Base-by-base conservation (phyloP, 2,329 filamentous ascomycete genomes). In the Eutypa lata region DNA sequence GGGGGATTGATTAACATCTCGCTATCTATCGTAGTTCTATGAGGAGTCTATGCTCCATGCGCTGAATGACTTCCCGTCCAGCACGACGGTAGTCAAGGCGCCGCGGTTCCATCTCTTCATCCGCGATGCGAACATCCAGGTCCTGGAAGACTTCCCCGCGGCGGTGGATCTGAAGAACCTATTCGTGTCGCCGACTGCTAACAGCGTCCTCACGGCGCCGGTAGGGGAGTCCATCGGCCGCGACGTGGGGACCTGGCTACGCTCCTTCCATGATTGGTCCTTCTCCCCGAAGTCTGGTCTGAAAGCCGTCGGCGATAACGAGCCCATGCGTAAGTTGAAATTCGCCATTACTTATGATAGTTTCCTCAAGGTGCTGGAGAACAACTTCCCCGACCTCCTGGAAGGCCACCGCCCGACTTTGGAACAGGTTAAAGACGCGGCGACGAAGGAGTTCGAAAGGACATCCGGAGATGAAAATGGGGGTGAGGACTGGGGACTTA, bases 321-420 rank as follows among this genome's bases (percentile, higher is more conserved):
- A 61, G 21, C 31, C 61, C 7, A 72, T 73, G 67, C 60, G 68
- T 7, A 55, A 67, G 7, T 52, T 74, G n/a, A 76, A 75, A 53
- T 68, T 67, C 45, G 55, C 55, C 1, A 57, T 72, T 19, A 75
- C 72, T 14, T 76, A 76, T 38, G 65, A 62, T 13, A 61, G 58
- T 18, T 60, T 75, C 19, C 45, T 74, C 3, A 50, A 60, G 3
- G 64, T 66, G 1, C 63, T 75, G 1, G 61, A 63, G 14, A 58
- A 59, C 8, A 58, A 59, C 8, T 71, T 67, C 33, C 72, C 72
- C 0, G 56, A 56, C 2, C 33, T 73, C 2, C 13, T 73, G 2
- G 64, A 59, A 7, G 60, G 53, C 0, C 53, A 63, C 52, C 55
- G 58, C 24, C 33, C 53, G 22, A 53, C 62, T 2, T 60, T 76